phyloP scores from a whole-genome alignment of 1,284 basidiomycete species.

The Sanghuangporus sanghuang region DNA sequence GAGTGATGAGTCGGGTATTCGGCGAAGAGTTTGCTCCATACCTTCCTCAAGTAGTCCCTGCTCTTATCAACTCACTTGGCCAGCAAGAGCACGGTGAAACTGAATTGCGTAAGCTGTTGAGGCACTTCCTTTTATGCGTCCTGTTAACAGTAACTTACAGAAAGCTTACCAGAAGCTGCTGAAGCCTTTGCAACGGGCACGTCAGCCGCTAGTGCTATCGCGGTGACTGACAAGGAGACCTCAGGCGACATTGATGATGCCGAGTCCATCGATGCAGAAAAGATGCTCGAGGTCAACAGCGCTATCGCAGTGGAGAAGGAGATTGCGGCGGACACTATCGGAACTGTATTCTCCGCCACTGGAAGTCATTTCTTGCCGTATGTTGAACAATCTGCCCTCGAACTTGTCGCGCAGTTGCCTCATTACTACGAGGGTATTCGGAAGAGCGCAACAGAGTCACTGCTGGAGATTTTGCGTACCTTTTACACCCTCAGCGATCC shows the following conservation, averaged over 20 bases:
- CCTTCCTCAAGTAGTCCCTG: constrained; percentile 83
- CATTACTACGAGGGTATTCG: constrained; percentile 99
- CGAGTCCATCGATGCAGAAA: constrained; percentile 83
- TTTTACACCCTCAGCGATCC: constrained; percentile 89
- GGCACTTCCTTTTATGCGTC: not conserved
- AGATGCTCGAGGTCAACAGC: constrained; percentile 88
- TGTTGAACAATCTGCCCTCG: constrained; percentile 74
- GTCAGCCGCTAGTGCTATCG: constrained; percentile 63
- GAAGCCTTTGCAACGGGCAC: constrained; percentile 68
- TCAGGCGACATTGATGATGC: constrained; percentile 56
- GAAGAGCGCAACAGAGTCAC: constrained; percentile 87
- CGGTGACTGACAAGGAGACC: constrained; percentile 49
- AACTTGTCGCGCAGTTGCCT: constrained; percentile 77
- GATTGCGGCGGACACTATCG: constrained; percentile 95
- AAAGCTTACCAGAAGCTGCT: constrained; percentile 45
- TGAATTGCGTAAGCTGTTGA: constrained; percentile 34
- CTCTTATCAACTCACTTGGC: constrained; percentile 80
- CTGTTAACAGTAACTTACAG: constrained; percentile 25
- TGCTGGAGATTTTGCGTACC: constrained; percentile 88
- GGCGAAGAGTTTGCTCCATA: constrained; percentile 91
- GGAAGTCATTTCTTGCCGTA: constrained; percentile 87
- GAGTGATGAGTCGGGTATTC: constrained; percentile 96
- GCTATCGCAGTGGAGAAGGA: constrained; percentile 99
- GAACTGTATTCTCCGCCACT: constrained; percentile 85
- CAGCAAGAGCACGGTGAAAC: constrained; percentile 83